Conservation (phyloP, 2,329 filamentous ascomycete genomes). For the Colletotrichum lini region DNA sequence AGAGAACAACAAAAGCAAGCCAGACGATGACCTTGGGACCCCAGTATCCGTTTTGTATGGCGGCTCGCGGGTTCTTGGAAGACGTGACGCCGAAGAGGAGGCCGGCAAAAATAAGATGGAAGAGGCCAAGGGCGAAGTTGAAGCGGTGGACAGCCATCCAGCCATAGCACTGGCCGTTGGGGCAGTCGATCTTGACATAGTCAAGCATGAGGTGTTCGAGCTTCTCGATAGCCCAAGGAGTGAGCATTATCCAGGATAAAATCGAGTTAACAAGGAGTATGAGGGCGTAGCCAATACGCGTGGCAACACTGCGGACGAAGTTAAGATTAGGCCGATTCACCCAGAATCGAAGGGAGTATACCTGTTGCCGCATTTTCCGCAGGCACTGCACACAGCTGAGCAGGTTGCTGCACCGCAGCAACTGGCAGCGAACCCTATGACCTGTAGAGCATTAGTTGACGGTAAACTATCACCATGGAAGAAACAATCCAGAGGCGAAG, state of each 20-base stretch:
- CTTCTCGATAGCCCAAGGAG: slow-evolving; percentile 97
- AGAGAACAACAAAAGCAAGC: slow-evolving; percentile 88
- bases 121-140: slow-evolving; percentile 96
- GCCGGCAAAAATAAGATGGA: slow-evolving; percentile 89
- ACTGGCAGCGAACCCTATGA: slow-evolving; percentile 85
- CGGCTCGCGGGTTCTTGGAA: slow-evolving; percentile 88
- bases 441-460: slow-evolving; percentile 58
- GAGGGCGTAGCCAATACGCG: slow-evolving; percentile 95
- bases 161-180: slow-evolving; percentile 91
- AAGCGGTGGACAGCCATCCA: slow-evolving; percentile 98
- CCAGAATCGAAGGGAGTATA: slow-evolving; percentile 53
- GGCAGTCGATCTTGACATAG: slow-evolving; percentile 95
- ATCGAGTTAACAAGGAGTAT: slow-evolving; percentile 97
- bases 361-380: slow-evolving; percentile 98
- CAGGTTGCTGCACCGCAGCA: slow-evolving; percentile 98
- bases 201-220: slow-evolving; percentile 92
- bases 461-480: neutral
- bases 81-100: slow-evolving; percentile 89
- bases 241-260: slow-evolving; percentile 98
- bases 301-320: slow-evolving; percentile 79
- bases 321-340: slow-evolving; percentile 18
- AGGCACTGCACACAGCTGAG: slow-evolving; percentile 94
- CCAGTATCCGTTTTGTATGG: slow-evolving; percentile 98
- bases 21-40: slow-evolving; percentile 94
- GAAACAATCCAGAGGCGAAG: slow-evolving; percentile 2